Percentiles rank a stretch among this genome's conserved stretches.
phyloP scores from a whole-genome alignment of 352 stramenopile genomes.

The Phytopythium delawarense region DNA sequence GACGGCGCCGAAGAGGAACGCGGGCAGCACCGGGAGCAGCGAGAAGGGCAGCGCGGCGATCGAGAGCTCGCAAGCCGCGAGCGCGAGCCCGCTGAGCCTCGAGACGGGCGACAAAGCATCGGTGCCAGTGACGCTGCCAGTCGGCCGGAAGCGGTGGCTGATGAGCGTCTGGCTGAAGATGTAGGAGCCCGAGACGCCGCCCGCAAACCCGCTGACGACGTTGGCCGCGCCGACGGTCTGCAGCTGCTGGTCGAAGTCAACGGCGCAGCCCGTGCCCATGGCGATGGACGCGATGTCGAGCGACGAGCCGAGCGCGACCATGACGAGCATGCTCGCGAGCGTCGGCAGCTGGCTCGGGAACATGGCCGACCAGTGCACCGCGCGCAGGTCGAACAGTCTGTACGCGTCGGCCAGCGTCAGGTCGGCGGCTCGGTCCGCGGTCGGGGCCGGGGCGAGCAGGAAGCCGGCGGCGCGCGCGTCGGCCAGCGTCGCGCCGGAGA shows the following conservation, averaged over 20 bases:
- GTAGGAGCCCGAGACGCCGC: slow-evolving; percentile 88
- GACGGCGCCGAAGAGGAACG: slow-evolving; percentile 96
- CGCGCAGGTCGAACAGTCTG: slow-evolving; percentile 62
- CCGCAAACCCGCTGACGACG: slow-evolving; percentile 77
- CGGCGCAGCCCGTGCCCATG: slow-evolving; percentile 89
- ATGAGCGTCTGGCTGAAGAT: slow-evolving; percentile 95
- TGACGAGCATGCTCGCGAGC: slow-evolving; percentile 92
- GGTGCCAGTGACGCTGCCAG: neutral
- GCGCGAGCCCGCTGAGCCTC: slow-evolving; percentile 32
- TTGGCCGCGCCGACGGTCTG: slow-evolving; percentile 94
- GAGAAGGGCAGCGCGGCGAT: slow-evolving; percentile 84
- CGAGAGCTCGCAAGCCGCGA: slow-evolving; percentile 45
- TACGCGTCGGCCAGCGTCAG: slow-evolving; percentile 46
- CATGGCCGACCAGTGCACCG: slow-evolving; percentile 78
- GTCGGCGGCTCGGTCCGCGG: slow-evolving; percentile 12
- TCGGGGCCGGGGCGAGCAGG: slow-evolving; percentile 33
- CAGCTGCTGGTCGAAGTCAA: slow-evolving; percentile 94
- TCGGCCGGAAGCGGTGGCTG: slow-evolving; percentile 54
- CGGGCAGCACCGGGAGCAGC: slow-evolving; percentile 90
- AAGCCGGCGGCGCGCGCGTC: slow-evolving; percentile 88
- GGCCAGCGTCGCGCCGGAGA: slow-evolving; percentile 68
- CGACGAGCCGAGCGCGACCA: slow-evolving; percentile 93
- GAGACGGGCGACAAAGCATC: neutral
- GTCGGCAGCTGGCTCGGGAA: slow-evolving; percentile 58
- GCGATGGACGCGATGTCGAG: slow-evolving; percentile 94